Base-by-base conservation (phyloP, 441 rosid genomes). In the Hypseocharis bilobata region DNA sequence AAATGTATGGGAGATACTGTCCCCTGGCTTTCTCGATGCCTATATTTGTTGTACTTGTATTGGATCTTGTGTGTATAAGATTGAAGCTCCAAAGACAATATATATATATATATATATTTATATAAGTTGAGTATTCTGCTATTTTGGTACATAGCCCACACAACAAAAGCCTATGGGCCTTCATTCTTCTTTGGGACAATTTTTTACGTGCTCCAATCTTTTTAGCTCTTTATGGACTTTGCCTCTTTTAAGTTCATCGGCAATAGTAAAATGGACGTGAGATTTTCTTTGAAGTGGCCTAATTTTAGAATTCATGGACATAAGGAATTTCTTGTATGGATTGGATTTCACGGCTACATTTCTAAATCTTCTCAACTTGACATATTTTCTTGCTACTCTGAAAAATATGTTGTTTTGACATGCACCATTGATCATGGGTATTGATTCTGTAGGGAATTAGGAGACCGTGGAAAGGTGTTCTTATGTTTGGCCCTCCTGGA, bases 401-500 rank as follows among this genome's bases (percentile, higher is more conserved):
- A 55, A 44, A n/a, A 49, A 16, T 62, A 14, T 22, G 22, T 27
- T 28, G 19, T 52, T 34, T 4, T 6, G 6, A 16, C 0, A n/a
- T 62, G 28, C 13, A 56, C 26, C 63, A 62, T 49, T 22, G 32
- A 11, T 23, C 17, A 16, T 11, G 54, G 55, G 20, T 49, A 55
- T 1, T 40, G 17, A 73, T 23, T 62, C 60, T 71, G 68, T 80
- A 86, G 96, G 96, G 96, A 65, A 88, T 88, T 60, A 76, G 96
- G 80, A 85, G 96, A 76, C 96, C 92, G 0, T 88, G 96, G 94
- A 86, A 88, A 79, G 96, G 91, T 54, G 91, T 89, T 45, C 91
- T 89, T 64, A 87, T 89, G 96, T 89, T 89, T 83, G 96, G 96
- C 16, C 93, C 96, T 66, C 96, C 96, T 7, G 92, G 96, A 73